Conservation (phyloP, 345 rosid genomes). For the Nephelium lappaceum region DNA sequence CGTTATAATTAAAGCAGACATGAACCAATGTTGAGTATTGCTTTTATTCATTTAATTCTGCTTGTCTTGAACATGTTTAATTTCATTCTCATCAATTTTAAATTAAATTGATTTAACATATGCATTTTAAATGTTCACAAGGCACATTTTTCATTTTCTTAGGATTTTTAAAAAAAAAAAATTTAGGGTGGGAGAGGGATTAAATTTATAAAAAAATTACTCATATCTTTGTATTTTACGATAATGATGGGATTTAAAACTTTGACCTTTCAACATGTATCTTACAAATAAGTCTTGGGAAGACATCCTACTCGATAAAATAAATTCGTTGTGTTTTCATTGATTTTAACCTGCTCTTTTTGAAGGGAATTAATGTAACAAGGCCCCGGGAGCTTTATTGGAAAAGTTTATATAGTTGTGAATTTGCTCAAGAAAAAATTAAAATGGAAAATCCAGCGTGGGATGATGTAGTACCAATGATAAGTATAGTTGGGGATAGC, state of each 20-base stretch:
- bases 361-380: neutral
- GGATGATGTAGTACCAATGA: conserved; percentile 23
- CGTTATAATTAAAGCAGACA: no score
- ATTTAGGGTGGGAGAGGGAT: no score
- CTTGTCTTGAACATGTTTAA: neutral
- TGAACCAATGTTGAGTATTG: neutral
- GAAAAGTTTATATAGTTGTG: neutral
- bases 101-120: neutral
- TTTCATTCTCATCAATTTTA: neutral
- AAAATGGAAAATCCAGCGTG: conserved; percentile 6
- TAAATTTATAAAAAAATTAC: no score
- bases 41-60: neutral
- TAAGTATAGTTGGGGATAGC: conserved; percentile 52
- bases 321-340: neutral
- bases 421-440: neutral
- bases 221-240: no score
- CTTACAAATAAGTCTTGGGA: neutral
- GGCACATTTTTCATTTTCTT: neutral
- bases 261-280: neutral
- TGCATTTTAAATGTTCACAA: neutral
- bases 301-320: no score
- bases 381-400: neutral
- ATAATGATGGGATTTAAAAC: no score
- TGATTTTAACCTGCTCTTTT: neutral
- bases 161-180: no score